phyloP scores from a whole-genome alignment of 2,329 filamentous ascomycete genomes.

The Leptographium wingfieldii region DNA sequence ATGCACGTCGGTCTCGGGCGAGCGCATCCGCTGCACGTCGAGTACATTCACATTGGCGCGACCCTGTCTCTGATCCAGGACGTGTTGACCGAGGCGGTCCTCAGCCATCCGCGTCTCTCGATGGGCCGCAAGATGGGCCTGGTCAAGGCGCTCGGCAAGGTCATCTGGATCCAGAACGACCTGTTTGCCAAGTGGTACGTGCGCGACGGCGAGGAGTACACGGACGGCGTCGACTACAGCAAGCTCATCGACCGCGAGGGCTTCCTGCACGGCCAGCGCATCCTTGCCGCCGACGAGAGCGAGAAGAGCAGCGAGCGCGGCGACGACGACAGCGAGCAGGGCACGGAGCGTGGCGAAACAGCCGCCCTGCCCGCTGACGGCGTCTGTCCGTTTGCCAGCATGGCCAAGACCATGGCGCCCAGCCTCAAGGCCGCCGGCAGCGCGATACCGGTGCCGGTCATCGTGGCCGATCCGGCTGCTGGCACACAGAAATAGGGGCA shows the following conservation, averaged over 20 bases:
- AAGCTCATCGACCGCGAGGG: constrained; percentile 43
- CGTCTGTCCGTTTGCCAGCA: constrained; percentile 17
- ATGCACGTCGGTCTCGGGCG: constrained; percentile 73
- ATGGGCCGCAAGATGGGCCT: constrained; percentile 59
- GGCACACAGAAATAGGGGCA: neutral
- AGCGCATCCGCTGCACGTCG: constrained; percentile 60
- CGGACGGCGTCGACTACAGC: constrained; percentile 30
- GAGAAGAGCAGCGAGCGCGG: neutral
- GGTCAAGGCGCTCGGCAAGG: constrained; percentile 64
- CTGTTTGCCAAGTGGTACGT: constrained; percentile 76
- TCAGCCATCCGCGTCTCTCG: constrained; percentile 55
- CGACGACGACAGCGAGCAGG: neutral
- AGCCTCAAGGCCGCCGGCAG: constrained; percentile 9
- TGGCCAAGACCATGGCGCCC: constrained; percentile 9
- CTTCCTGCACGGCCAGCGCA: constrained; percentile 49
- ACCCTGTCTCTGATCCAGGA: constrained; percentile 67
- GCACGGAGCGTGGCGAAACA: neutral
- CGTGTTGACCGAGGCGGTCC: constrained; percentile 62
- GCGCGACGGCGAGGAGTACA: constrained; percentile 51
- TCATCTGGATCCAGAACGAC: constrained; percentile 83
- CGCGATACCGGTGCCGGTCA: neutral
- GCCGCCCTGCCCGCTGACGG: constrained; percentile 3
- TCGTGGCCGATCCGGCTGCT: neutral
- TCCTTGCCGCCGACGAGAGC: constrained; percentile 30
- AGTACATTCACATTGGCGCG: constrained; percentile 67